These are phyloP conservation scores for Diaporthe capsici DNA, from an alignment of 2,329 filamentous ascomycete species.

Conservation along the genomic window DNA sequence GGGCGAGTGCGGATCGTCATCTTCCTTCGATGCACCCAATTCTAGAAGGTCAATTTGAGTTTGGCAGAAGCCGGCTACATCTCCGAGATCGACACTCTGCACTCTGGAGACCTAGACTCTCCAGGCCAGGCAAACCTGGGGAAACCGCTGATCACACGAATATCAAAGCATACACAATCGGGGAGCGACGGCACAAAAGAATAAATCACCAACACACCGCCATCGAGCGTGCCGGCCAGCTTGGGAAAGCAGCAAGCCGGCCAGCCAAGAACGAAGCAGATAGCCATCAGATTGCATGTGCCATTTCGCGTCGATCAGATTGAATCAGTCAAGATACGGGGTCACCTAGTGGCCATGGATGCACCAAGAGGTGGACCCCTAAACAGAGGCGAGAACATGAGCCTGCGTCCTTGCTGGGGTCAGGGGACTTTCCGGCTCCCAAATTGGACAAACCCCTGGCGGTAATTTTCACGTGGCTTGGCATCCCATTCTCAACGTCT, in stretches of 20 bases:
- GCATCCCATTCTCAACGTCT: conserved; percentile 26
- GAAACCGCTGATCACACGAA: conserved; percentile 13
- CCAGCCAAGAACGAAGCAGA: not conserved
- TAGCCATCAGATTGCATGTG: conserved; percentile 10
- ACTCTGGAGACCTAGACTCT: not conserved
- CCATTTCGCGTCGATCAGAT: conserved; percentile 24
- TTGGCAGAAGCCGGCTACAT: conserved; percentile 9
- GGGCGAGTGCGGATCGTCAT: not conserved
- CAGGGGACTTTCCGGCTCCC: conserved; percentile 19
- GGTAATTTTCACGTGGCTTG: conserved; percentile 32
- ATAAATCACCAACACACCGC: not conserved
- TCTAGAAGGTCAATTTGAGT: conserved; percentile 20
- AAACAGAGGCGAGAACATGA: conserved; percentile 18
- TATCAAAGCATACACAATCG: not conserved
- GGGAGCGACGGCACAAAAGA: not conserved
- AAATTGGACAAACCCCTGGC: conserved; percentile 32
- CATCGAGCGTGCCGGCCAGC: not conserved
- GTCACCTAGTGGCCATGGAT: conserved; percentile 18
- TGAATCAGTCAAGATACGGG: conserved; percentile 23
- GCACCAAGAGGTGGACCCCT: conserved; percentile 12
- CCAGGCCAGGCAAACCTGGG: conserved; percentile 25
- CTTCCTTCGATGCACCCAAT: not conserved
- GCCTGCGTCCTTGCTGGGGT: not conserved
- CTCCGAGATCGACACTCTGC: conserved; percentile 19
- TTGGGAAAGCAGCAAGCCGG: not conserved